Evolutionary conservation across 1,139 yeast genomes (phyloP), one percentile per base, ranked within the genome.

Genomic region (Blastobotrys serpentis): DNA sequence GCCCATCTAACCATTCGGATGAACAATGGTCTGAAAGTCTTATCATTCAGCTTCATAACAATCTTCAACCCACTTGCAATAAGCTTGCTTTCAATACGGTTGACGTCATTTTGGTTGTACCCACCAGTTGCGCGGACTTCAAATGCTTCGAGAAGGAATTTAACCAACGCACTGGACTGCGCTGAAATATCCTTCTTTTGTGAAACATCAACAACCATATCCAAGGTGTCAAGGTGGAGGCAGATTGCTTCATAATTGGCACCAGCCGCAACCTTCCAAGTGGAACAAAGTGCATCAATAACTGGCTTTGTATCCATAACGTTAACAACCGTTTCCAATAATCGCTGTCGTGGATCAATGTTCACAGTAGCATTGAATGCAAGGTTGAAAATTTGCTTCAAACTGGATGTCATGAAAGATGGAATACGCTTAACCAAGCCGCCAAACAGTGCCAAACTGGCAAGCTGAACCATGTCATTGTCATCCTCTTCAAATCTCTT

Each of bases 1-100:
- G 97, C 95, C 98, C 98, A 92, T 66, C 92, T 81, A n/a, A 85
- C 89, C 62, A 88, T 74, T 34, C 83, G 75, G 4, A 92, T 90
- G 70, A 94, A 90, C 61, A 88, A 71, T 21, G 98, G 98, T 63
- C 98, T 80, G 77, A 92, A 94, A 11, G 83, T 79, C 72, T 88
- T 88, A 67, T 92, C 98, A 63, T 92, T 92, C 67, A 94, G 77
- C 67, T 92, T 90, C 84, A 92, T 77, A 21, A 92, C 95, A 58
- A 82, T 83, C 29, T 74, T 74, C 56, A 90, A 79, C 38, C 88
- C 92, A 65, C 90, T 79, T 42, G 77, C 72, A 60, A 86, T 84
- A 65, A 85, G 79, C 14, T 86, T 77, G 29, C 87, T 76, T 64
- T 90, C 98, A 53, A 90, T 79, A 59, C 95, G 79, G 64, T 86